Evolutionary conservation across 306 rosid genomes (phyloP), one percentile per base, ranked within the genome.

Genomic region (Hippophae tibetana): DNA sequence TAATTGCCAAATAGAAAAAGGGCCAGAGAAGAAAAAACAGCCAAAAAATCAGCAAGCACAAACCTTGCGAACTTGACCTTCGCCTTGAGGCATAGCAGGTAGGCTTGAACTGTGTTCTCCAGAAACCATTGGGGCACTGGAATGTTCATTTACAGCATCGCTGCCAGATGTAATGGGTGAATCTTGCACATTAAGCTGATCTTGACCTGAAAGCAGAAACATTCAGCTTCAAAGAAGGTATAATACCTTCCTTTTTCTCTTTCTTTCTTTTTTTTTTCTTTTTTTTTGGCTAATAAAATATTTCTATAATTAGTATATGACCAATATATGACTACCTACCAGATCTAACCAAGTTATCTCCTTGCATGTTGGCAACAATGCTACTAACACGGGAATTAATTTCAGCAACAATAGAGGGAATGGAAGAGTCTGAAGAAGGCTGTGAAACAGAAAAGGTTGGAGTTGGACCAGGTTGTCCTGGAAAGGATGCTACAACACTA

Each of bases 351-450:
- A 57, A 6, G 73, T 50, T 68, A 58, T 74, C 83, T 73, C 86
- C 85, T 66, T 67, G 89, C 65, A 69, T 56, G 68, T 63, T 74
- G 13, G 80, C 95, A 61, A 82, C 69, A 9, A 78, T 56, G 56
- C 73, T 81, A 65, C 84, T 71, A 72, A 83, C 46, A 14, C 74
- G 87, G 44, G 93, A 80, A 70, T 73, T 60, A 53, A 79, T 67
- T 58, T 77, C 94, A 68, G 80, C 77, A 45, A 79, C 47, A 57
- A 76, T 77, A 69, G 95, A 79, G 12, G 95, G 76, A 55, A 79
- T 60, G 31, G 88, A 63, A 65, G 93, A 76, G 65, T 72, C 82
- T 38, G 82, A 58, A 58, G 82, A 67, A 5, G 73, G 84, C 67
- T 72, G 87, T 52, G 95, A 74, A 23, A 74, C 73, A 63, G 96